phyloP scores from a whole-genome alignment of 2,329 filamentous ascomycete genomes.

The Colletotrichum kahawae region DNA sequence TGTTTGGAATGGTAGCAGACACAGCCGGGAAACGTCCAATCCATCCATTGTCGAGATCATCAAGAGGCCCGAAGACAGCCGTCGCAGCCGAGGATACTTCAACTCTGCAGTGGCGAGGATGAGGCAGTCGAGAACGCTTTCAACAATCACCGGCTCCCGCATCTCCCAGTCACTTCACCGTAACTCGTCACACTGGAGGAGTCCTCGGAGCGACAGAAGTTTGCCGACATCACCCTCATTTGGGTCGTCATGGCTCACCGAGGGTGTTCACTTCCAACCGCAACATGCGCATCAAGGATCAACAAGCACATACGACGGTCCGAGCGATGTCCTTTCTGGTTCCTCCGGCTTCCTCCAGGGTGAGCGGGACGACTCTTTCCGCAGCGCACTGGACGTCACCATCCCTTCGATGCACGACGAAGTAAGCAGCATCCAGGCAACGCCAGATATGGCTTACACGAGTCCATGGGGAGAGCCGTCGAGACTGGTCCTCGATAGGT shows the following conservation, averaged over 20 bases:
- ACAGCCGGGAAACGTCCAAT: conserved; percentile 10
- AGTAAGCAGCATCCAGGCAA: conserved; percentile 26
- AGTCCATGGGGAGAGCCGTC: conserved; percentile 18
- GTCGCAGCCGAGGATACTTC: conserved; percentile 17
- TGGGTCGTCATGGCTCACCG: conserved; percentile 12
- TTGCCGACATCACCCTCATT: conserved; percentile 1
- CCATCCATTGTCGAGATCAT: conserved; percentile 21
- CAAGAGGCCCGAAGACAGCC: conserved; percentile 23
- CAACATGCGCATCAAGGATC: conserved; percentile 6
- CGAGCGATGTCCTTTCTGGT: conserved; percentile 17
- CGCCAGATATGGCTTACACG: conserved; percentile 26
- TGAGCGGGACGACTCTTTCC: conserved; percentile 28
- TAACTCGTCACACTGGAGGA: conserved; percentile 10
- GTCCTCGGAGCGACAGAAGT: conserved; percentile 7
- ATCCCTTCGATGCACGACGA: conserved; percentile 27
- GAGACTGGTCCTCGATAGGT: neutral
- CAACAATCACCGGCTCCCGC: conserved; percentile 18
- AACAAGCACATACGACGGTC: conserved; percentile 25
- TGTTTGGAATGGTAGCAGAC: conserved; percentile 26
- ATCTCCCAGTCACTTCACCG: conserved; percentile 13
- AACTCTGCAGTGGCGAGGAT: conserved; percentile 15
- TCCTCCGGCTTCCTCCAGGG: conserved; percentile 21
- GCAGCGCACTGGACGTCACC: conserved; percentile 31
- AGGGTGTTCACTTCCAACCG: neutral
- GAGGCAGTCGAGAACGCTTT: conserved; percentile 18